These are phyloP conservation scores for Phlebopus sp. DNA, from an alignment of 1,284 basidiomycete species.

Conservation along the genomic window DNA sequence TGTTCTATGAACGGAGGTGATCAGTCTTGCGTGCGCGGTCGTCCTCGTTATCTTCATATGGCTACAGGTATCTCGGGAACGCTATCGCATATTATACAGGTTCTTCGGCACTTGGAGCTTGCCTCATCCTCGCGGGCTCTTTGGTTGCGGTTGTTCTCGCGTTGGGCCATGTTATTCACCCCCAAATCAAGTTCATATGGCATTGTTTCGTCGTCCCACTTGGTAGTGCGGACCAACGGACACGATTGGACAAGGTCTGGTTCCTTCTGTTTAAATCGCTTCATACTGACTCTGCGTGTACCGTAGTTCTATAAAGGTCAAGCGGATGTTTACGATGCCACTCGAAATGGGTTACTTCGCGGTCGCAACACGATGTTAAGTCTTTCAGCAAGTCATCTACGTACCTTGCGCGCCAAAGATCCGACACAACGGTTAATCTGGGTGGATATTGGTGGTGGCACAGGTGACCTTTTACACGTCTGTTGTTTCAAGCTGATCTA, in stretches of 20 bases:
- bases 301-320: constrained; percentile 64
- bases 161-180: constrained; percentile 29
- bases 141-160: constrained; percentile 21
- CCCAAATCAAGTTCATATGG: constrained; percentile 46
- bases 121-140: constrained; percentile 25
- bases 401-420: constrained; percentile 41
- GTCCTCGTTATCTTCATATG: constrained; percentile 1
- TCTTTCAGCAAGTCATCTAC: constrained; percentile 68
- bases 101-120: constrained; percentile 27
- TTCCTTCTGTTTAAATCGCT: background rate
- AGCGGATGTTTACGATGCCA: constrained; percentile 69
- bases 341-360: constrained; percentile 58
- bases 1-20: constrained; percentile 18
- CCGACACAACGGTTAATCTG: constrained; percentile 60
- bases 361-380: constrained; percentile 70
- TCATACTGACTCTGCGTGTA: background rate
- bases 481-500: background rate
- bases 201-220: constrained; percentile 47
- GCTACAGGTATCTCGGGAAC: constrained; percentile 13
- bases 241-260: constrained; percentile 42
- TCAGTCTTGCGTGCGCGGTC: background rate
- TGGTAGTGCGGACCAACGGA: constrained; percentile 37
- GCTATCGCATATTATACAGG: constrained; percentile 29
- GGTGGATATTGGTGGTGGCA: constrained; percentile 84
- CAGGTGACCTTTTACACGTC: constrained; percentile 40